A percentile compares a stretch with the other conserved stretches of the same genome.
Evolutionary conservation across 2,329 filamentous ascomycete species (phyloP).

Genomic region (Colletotrichum endophyticum): DNA sequence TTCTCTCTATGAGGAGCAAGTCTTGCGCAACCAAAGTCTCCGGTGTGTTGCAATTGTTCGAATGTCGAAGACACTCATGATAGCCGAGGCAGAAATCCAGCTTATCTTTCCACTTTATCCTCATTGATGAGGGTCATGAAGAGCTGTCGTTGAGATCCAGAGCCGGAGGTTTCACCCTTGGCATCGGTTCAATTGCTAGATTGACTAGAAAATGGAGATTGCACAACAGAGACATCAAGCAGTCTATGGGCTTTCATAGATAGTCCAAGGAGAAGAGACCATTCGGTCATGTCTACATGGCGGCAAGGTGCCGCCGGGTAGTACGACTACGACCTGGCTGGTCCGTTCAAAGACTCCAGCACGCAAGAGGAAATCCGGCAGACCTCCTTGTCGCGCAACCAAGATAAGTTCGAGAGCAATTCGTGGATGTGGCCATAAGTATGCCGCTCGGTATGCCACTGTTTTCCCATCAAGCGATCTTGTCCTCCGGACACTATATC

Average conservation of each 20-base stretch:
- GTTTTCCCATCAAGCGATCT: neutral
- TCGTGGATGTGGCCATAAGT: neutral
- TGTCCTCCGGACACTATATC: neutral
- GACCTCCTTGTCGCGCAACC: too few relatives aligned
- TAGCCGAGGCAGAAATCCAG: neutral
- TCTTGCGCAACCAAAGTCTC: neutral
- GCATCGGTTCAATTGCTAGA: neutral
- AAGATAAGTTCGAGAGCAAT: neutral
- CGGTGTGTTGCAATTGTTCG: neutral
- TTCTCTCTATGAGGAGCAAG: neutral
- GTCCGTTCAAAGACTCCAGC: neutral
- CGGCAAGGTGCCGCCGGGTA: rapidly evolving
- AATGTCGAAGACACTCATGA: neutral
- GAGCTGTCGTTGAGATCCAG: rapidly evolving
- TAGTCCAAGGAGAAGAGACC: too few relatives aligned
- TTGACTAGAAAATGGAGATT: rapidly evolving
- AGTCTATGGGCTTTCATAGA: too few relatives aligned
- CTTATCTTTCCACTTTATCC: neutral
- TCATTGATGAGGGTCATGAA: neutral
- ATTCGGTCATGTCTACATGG: too few relatives aligned
- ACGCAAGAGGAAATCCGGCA: neutral
- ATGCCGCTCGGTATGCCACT: neutral
- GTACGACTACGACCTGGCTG: neutral
- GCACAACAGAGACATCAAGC: neutral
- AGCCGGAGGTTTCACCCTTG: rapidly evolving